Evolutionary conservation across 169 alveolate genomes (phyloP), one percentile per base, ranked within the genome.

Genomic region (Cryptosporidium parvum): DNA sequence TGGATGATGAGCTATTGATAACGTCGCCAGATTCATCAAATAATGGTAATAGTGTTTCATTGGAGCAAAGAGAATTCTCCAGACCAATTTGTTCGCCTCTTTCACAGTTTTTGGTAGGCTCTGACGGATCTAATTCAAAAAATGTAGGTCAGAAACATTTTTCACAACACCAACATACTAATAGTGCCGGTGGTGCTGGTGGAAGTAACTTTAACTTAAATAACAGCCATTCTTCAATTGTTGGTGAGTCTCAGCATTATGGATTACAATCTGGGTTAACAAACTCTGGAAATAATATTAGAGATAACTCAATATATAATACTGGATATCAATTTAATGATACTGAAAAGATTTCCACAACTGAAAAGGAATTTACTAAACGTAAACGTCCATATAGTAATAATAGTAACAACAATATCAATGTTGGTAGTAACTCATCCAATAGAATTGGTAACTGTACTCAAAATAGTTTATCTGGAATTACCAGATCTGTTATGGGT

Each of bases 91-190:
- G 84, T 35, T 73, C 71, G 21, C 58, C 69, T 8, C 68, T 73
- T 37, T 56, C 86, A 8, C 86, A 73, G 45, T 59, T 73, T 37
- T 42, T 73, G 53, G 70, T 73, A 6, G 52, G 68, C 9, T 42
- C 86, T 14, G 48, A 56, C 16, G 26, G 72, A 7, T n/a, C 72
- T n/a, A n/a, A 33, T 29, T 31, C 18, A n/a, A 65, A 65, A 29
- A 37, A 29, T 7, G 72, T 21, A 21, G 26, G 16, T 10, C 72
- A 65, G n/a, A 65, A 65, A 29, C 29, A 31, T 44, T 65, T 35
- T 37, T 35, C 51, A 18, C 72, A 65, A 14, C 72, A 65, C 21
- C 67, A 56, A 9, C 29, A 26, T 2, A 9, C 31, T n/a, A 56
- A 23, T 56, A 3, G 48, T 7, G 1, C 53, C 8, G 51, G 0